phyloP scores from a whole-genome alignment of 2,329 filamentous ascomycete species.

The Colletotrichum tropicale region DNA sequence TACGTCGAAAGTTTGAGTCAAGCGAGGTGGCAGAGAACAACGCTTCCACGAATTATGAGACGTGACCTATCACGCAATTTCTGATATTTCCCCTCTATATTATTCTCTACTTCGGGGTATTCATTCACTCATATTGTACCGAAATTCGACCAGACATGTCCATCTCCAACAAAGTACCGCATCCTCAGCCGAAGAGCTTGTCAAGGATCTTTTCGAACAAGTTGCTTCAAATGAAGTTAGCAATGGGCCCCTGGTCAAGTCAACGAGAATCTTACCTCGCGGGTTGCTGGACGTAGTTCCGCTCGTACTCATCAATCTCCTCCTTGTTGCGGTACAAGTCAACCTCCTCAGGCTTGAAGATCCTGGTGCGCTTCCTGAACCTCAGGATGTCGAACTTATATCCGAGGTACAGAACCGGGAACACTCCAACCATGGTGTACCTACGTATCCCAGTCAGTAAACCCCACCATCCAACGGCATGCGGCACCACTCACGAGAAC shows the following conservation, averaged over 20 bases:
- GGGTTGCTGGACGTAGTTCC: slow-evolving; percentile 58
- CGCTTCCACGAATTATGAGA: rapidly evolving
- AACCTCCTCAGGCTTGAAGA: slow-evolving; percentile 60
- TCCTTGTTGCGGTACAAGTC: slow-evolving; percentile 68
- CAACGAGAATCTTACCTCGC: slow-evolving; percentile 48
- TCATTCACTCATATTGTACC: not conserved
- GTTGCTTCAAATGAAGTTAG: not conserved
- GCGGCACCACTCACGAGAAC: slow-evolving; percentile 59
- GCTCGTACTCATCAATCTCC: slow-evolving; percentile 71
- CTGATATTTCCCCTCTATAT: not conserved
- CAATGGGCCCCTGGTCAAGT: rapidly evolving
- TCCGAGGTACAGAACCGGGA: slow-evolving; percentile 69
- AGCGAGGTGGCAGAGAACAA: not conserved
- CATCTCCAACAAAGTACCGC: rapidly evolving
- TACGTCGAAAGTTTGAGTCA: not conserved
- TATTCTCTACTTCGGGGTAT: not conserved
- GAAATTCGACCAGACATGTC: not conserved
- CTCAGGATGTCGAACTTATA: slow-evolving; percentile 60
- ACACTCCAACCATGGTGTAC: slow-evolving; percentile 76
- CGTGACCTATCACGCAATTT: not conserved
- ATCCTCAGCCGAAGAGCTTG: not conserved
- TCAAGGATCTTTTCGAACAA: not conserved
- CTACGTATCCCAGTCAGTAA: not conserved
- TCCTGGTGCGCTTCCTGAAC: slow-evolving; percentile 66
- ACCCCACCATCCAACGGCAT: not conserved